Conservation (phyloP, 2,329 filamentous ascomycete genomes). For the Phymatotrichopsis omnivora region DNA sequence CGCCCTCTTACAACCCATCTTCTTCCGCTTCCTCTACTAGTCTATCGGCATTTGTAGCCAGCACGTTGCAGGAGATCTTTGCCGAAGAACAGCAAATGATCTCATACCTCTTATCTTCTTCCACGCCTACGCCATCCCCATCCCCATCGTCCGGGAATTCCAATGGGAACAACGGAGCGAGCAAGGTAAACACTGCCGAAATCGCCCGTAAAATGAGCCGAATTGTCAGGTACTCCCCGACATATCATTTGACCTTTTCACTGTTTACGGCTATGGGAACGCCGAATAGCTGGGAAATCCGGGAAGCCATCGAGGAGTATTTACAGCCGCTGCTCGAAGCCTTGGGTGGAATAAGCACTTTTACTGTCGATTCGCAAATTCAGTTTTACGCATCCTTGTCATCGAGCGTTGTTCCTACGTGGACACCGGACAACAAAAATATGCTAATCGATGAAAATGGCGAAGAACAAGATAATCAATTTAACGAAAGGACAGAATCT, state of each 20-base stretch:
- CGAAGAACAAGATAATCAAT: constrained; percentile 41
- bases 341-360: constrained; percentile 77
- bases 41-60: constrained; percentile 67
- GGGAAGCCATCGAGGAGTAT: constrained; percentile 68
- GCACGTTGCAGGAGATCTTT: constrained; percentile 67
- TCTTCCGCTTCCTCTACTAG: constrained; percentile 59
- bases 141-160: constrained; percentile 31
- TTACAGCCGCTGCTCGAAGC: constrained; percentile 71
- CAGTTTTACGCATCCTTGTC: constrained; percentile 75
- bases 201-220: constrained; percentile 62
- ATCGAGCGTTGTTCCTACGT: constrained; percentile 50
- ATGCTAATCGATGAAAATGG: too few relatives aligned
- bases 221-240: constrained; percentile 82
- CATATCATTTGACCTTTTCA: constrained; percentile 92
- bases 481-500: constrained; percentile 37
- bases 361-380: constrained; percentile 91
- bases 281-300: constrained; percentile 86
- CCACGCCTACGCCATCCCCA: constrained; percentile 37
- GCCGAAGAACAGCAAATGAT: constrained; percentile 82
- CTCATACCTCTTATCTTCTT: constrained; percentile 57
- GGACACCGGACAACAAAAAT: constrained; percentile 33
- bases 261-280: constrained; percentile 70
- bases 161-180: constrained; percentile 31
- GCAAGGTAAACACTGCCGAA: constrained; percentile 42
- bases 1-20: constrained; percentile 56